Percentiles rank a stretch among this genome's conserved stretches.
Conservation (phyloP, 2,329 filamentous ascomycete species). For the Penicillium frequentans region DNA sequence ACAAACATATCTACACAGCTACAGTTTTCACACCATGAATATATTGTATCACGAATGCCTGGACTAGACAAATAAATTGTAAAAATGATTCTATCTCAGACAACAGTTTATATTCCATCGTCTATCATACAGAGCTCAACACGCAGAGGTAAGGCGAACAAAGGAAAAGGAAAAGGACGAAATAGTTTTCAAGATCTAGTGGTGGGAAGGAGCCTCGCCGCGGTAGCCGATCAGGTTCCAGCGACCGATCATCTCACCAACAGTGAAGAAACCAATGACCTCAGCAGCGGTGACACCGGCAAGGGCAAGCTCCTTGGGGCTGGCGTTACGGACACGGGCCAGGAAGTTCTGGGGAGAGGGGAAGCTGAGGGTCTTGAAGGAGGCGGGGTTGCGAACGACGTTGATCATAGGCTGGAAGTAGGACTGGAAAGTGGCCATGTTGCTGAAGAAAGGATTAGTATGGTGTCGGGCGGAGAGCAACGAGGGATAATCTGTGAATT, state of each 20-base stretch:
- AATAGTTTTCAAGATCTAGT: constrained; percentile 31
- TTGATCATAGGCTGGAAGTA: constrained; percentile 78
- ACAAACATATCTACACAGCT: background rate
- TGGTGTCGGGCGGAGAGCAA: background rate
- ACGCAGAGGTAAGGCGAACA: constrained; percentile 28
- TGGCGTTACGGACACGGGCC: constrained; percentile 66
- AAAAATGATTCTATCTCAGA: constrained; percentile 34
- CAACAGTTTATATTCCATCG: constrained; percentile 48
- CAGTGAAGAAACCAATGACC: constrained; percentile 92
- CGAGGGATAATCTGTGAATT: background rate
- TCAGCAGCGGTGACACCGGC: constrained; percentile 81
- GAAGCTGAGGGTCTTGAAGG: constrained; percentile 57
- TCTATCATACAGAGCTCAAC: constrained; percentile 49
- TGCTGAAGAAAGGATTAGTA: constrained; percentile 53
- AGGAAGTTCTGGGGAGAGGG: constrained; percentile 57
- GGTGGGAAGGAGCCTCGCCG: constrained; percentile 59
- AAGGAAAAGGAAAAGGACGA: constrained; percentile 32
- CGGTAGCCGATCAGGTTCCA: constrained; percentile 94
- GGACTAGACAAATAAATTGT: constrained; percentile 12
- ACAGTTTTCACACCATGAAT: background rate
- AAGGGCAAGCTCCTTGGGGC: constrained; percentile 67
- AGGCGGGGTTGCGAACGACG: constrained; percentile 67
- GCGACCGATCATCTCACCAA: constrained; percentile 94
- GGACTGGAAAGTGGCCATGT: constrained; percentile 76
- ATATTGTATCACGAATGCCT: background rate